A percentile compares a stretch with the other conserved stretches of the same genome.
Conservation (phyloP, 768 basidiomycete species). For the Basidioascus undulatus region DNA sequence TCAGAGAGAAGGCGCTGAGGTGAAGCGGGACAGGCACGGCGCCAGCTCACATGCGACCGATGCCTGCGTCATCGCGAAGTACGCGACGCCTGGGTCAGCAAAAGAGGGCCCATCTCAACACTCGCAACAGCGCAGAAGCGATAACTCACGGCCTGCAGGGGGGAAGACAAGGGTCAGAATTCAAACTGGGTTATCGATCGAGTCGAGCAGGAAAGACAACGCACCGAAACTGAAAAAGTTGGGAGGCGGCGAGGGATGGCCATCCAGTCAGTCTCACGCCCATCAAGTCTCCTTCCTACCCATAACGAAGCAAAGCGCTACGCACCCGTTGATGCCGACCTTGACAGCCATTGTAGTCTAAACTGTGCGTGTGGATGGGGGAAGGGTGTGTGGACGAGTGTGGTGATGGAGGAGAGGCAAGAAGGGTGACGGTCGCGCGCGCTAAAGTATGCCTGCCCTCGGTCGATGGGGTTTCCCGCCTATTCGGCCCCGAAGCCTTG, state of each 20-base stretch:
- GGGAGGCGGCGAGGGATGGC: not conserved
- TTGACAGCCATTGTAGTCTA: constrained; percentile 41
- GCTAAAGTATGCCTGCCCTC: too few relatives aligned
- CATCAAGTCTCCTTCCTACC: too few relatives aligned
- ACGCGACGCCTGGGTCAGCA: too few relatives aligned
- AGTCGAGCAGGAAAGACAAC: not conserved
- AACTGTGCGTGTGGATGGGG: too few relatives aligned
- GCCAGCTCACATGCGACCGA: not conserved
- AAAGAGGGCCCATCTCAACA: too few relatives aligned
- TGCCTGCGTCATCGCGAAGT: not conserved
- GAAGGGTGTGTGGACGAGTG: constrained; percentile 1
- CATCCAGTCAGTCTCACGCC: not conserved
- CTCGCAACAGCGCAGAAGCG: too few relatives aligned
- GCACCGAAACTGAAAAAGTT: not conserved
- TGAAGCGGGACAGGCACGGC: too few relatives aligned
- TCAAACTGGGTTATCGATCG: not conserved
- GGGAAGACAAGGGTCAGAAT: not conserved
- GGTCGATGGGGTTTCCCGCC: too few relatives aligned
- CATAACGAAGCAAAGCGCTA: constrained; percentile 9
- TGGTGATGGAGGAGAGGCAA: too few relatives aligned
- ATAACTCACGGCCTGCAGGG: too few relatives aligned
- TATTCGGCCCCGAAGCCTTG: too few relatives aligned
- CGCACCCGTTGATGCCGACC: constrained; percentile 92
- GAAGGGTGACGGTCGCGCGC: too few relatives aligned
- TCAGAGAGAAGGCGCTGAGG: not conserved